Evolutionary conservation across 2,329 filamentous ascomycete genomes (phyloP).

Genomic region (Penicillium sp.): DNA sequence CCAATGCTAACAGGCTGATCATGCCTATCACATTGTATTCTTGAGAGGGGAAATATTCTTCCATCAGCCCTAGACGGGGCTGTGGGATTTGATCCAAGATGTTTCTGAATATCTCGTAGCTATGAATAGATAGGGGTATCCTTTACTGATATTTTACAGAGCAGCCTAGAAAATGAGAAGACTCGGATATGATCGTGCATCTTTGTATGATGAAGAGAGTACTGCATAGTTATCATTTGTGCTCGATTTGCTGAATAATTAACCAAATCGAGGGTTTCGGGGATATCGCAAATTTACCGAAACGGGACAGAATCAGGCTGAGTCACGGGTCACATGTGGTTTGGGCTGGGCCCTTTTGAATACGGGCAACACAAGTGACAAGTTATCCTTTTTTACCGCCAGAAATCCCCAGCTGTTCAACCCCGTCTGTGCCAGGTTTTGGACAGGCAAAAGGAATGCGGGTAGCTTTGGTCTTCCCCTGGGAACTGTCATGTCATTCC

Average conservation of each 20-base stretch:
- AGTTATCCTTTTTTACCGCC: neutral
- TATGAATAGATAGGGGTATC: neutral
- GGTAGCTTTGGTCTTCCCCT: neutral
- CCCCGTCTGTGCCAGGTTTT: neutral
- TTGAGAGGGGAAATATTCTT: neutral
- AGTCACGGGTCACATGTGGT: constrained; percentile 15
- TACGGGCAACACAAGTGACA: neutral
- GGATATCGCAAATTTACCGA: constrained; percentile 4
- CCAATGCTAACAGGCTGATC: too few species aligned
- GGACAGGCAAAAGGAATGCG: constrained; percentile 7
- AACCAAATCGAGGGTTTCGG: neutral
- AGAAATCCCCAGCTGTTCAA: neutral
- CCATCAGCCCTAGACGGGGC: neutral
- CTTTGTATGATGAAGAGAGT: neutral
- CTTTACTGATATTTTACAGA: neutral
- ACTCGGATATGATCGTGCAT: neutral
- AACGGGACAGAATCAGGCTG: constrained; percentile 5
- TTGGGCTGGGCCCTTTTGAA: constrained; percentile 6
- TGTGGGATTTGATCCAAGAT: neutral
- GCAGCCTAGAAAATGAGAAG: neutral
- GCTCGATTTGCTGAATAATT: neutral
- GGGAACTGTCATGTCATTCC: constrained; percentile 23
- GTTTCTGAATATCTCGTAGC: neutral
- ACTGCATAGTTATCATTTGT: too few species aligned
- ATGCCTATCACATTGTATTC: neutral